These are phyloP conservation scores for Hymenotorrendiella dingleyae DNA, from an alignment of 2,329 filamentous ascomycete genomes.

Conservation along the genomic window DNA sequence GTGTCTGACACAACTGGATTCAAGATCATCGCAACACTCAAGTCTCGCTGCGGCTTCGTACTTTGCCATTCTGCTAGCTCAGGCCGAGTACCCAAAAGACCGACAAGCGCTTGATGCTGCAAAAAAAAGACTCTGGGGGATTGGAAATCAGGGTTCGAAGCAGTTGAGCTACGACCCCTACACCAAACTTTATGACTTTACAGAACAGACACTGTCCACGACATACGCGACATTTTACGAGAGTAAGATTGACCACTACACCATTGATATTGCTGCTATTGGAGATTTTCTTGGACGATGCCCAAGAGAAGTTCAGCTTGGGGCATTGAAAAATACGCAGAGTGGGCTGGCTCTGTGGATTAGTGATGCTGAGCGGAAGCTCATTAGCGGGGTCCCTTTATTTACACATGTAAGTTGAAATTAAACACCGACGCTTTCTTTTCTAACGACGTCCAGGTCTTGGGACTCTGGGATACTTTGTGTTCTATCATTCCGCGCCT, in stretches of 20 bases:
- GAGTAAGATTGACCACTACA: constrained; percentile 38
- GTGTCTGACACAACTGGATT: constrained; percentile 37
- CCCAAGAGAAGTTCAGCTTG: constrained; percentile 42
- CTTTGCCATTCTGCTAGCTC: constrained; percentile 20
- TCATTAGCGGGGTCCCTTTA: constrained; percentile 37
- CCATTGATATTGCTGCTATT: constrained; percentile 42
- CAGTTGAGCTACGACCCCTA: constrained; percentile 53
- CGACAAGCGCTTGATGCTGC: constrained; percentile 59
- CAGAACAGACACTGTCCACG: constrained; percentile 45
- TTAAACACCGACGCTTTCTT: not conserved
- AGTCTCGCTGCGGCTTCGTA: constrained; percentile 25
- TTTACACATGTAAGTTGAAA: constrained; percentile 42
- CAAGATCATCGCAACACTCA: constrained; percentile 15
- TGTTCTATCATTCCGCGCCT: constrained; percentile 33
- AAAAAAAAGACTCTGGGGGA: constrained; percentile 61
- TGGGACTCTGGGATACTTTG: constrained; percentile 49
- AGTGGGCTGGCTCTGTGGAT: constrained; percentile 58
- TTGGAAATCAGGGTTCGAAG: constrained; percentile 36
- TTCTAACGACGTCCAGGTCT: too few relatives aligned
- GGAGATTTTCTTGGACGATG: constrained; percentile 34
- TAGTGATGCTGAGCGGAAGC: constrained; percentile 44
- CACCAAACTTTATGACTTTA: constrained; percentile 57
- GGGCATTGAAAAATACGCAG: constrained; percentile 56
- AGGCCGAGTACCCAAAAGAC: constrained; percentile 51
- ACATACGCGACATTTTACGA: constrained; percentile 43